A percentile compares a stretch with the other conserved stretches of the same genome.
Evolutionary conservation across 176 grass and related monocot species (phyloP).

Genomic region (Carex scoparia): DNA sequence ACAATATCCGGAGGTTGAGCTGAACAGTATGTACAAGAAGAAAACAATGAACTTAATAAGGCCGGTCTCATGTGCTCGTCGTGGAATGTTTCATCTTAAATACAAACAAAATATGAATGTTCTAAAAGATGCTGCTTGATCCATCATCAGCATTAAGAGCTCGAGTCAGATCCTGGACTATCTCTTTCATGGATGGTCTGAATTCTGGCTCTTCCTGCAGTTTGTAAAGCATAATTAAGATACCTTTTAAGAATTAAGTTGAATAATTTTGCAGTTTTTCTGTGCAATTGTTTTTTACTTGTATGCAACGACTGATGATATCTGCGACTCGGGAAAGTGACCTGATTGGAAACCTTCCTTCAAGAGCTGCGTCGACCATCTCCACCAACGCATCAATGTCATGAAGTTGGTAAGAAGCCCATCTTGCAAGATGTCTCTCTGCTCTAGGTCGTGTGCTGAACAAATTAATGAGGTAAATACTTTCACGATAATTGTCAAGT

Average conservation of each 20-base stretch:
- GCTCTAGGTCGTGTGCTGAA: conserved; percentile 51
- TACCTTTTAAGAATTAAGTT: neutral
- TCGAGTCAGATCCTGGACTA: conserved; percentile 60
- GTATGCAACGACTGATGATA: conserved; percentile 68
- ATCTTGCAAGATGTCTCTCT: conserved; percentile 74
- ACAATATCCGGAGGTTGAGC: neutral
- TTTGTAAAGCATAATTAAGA: conserved; percentile 25
- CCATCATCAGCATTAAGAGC: conserved; percentile 19
- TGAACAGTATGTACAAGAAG: neutral
- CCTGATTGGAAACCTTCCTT: conserved; percentile 46
- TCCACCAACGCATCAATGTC: conserved; percentile 67
- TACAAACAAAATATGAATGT: neutral
- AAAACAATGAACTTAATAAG: neutral
- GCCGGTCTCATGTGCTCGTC: neutral
- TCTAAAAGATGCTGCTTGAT: neutral
- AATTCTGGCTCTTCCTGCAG: conserved; percentile 57
- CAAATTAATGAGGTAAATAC: conserved; percentile 4
- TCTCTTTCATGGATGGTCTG: conserved; percentile 62
- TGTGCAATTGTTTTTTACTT: conserved; percentile 35
- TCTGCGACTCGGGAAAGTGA: conserved; percentile 67
- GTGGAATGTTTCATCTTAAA: neutral
- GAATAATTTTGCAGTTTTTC: conserved; percentile 5
- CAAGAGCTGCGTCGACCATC: conserved; percentile 65
- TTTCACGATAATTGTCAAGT: neutral
- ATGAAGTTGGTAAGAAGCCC: conserved; percentile 72